Conservation (phyloP, 371 early-diverging fungal genomes). For the Mycotypha africana region DNA sequence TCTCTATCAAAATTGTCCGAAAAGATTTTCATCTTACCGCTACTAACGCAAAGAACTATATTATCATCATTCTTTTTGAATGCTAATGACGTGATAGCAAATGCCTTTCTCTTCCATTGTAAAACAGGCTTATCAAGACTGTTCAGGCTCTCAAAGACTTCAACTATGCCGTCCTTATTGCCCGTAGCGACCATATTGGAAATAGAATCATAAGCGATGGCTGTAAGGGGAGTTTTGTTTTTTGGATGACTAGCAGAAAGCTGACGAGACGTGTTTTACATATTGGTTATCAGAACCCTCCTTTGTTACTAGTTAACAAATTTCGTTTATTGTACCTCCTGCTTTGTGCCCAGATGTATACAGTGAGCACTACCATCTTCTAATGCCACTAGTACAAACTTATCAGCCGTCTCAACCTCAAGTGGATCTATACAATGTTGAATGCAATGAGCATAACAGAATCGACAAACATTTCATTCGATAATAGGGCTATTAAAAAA, state of each 20-base stretch:
- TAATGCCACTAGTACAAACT: constrained; percentile 42
- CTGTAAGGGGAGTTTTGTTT: constrained; percentile 6
- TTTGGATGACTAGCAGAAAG: too few relatives aligned
- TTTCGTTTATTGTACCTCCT: constrained; percentile 34
- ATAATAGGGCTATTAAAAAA: too few relatives aligned
- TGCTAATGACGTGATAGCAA: constrained; percentile 20
- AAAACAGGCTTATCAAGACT: constrained; percentile 6
- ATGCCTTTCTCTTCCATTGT: constrained; percentile 26
- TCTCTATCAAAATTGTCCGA: too few relatives aligned
- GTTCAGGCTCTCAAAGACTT: constrained; percentile 10
- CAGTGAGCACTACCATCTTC: constrained; percentile 41
- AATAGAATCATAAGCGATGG: constrained; percentile 20
- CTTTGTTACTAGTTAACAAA: too few relatives aligned
- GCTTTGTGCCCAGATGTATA: constrained; percentile 47
- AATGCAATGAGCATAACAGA: too few relatives aligned
- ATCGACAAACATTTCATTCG: too few relatives aligned
- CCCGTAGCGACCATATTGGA: constrained; percentile 19
- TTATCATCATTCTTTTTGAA: constrained; percentile 22
- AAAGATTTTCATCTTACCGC: too few relatives aligned
- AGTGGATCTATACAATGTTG: constrained; percentile 26
- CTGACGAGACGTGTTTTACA: too few relatives aligned
- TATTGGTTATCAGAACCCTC: too few relatives aligned
- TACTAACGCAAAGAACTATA: constrained; percentile 21
- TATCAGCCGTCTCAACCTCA: constrained; percentile 50
- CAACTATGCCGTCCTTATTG: constrained; percentile 17